Evolutionary conservation across 352 stramenopile species (phyloP).

Genomic region (Detonula confervacea): DNA sequence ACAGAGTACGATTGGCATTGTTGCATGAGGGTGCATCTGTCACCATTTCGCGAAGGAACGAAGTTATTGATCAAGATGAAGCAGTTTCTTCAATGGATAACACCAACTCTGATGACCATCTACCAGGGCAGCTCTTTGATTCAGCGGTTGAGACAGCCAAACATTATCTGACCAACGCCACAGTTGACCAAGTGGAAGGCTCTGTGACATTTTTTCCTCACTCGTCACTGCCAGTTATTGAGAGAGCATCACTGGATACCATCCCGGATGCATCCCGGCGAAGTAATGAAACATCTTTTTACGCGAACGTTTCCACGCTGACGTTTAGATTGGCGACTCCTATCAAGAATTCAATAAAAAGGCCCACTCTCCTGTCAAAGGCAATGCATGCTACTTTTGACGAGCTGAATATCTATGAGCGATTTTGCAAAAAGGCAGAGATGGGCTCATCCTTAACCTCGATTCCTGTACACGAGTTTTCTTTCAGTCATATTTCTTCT

Average conservation of each 20-base stretch:
- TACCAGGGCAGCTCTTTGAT: constrained; percentile 35
- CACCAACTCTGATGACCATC: constrained; percentile 4
- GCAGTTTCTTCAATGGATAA: neutral
- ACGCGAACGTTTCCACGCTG: constrained; percentile 12
- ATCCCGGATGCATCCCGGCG: neutral
- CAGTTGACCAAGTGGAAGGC: constrained; percentile 26
- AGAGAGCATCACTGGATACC: neutral
- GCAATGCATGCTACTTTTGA: constrained; percentile 36
- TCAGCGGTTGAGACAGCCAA: constrained; percentile 1
- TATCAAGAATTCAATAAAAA: constrained; percentile 2
- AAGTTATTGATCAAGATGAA: constrained; percentile 2
- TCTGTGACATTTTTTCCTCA: constrained; percentile 61
- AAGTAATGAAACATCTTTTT: constrained; percentile 35
- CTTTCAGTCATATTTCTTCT: constrained; percentile 13
- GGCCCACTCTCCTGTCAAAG: constrained; percentile 30
- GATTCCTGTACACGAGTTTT: constrained; percentile 41
- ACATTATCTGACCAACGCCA: constrained; percentile 31
- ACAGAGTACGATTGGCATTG: constrained; percentile 41
- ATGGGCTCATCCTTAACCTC: constrained; percentile 24
- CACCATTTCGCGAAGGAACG: constrained; percentile 26
- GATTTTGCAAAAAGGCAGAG: constrained; percentile 20
- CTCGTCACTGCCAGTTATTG: constrained; percentile 36
- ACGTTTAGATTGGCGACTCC: constrained; percentile 31
- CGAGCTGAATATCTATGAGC: constrained; percentile 45
- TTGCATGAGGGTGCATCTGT: constrained; percentile 22